Percentiles rank a stretch among this genome's conserved stretches.
Conservation (phyloP, 1,284 basidiomycete genomes). For the Baeospora myosura region DNA sequence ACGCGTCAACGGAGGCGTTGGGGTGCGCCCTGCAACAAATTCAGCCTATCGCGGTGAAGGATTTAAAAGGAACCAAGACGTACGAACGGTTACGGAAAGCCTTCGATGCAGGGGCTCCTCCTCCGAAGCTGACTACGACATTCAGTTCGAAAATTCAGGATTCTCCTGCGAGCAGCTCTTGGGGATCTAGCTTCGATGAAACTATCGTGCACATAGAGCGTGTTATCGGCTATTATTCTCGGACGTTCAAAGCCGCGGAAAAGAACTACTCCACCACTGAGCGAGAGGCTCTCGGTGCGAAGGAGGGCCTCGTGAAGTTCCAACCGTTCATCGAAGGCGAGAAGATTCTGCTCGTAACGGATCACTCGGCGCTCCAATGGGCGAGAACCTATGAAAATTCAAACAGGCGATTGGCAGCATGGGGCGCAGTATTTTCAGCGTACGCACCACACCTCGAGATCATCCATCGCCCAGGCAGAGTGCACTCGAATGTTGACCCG, state of each 20-base stretch:
- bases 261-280: too few species aligned
- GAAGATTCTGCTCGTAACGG: not conserved
- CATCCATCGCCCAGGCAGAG: not conserved
- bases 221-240: constrained; percentile 15
- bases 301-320: not conserved
- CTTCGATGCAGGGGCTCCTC: not conserved
- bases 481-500: constrained; percentile 1
- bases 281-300: too few species aligned
- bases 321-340: not conserved
- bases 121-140: not conserved
- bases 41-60: not conserved
- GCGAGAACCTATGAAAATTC: not conserved
- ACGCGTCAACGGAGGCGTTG: constrained; percentile 18
- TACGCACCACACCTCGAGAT: not conserved
- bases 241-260: constrained; percentile 13
- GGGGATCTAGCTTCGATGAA: not conserved
- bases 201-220: constrained; percentile 9
- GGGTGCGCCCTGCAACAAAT: not conserved
- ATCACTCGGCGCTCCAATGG: not conserved
- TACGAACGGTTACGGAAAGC: not conserved
- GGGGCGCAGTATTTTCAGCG: not conserved
- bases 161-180: not conserved
- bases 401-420: not conserved
- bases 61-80: not conserved
- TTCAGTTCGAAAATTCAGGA: not conserved